Evolutionary conservation across 2,329 filamentous ascomycete genomes (phyloP), one percentile per base, ranked within the genome.

Genomic region (Blastomyces gilchristii): DNA sequence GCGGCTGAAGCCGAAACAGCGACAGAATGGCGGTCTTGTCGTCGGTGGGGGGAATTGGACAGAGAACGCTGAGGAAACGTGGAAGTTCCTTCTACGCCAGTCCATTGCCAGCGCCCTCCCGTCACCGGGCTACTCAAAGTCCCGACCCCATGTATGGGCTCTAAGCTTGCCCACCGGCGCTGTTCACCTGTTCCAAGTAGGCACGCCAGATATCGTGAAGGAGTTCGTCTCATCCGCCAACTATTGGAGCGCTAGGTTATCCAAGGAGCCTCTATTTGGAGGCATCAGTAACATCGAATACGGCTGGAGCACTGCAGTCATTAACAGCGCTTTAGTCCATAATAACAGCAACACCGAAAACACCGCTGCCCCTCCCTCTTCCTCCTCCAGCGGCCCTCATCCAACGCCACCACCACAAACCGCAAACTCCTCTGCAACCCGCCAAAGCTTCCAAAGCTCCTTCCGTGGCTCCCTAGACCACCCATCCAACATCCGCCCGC

Each of bases 21-120:
- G 77, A 31, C 76, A 80, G 61, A 80, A 80, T 63, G 82, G 83
- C 11, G 86, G 85, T 14, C 84, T 87, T 37, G 83, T 89, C 7
- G 94, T 97, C 1, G 94, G 94, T 67, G 94, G 94, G 65, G 94
- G 94, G 31, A 97, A 99, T 74, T 99, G 94, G 94, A 93, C 93
- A 74, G 92, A 97, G 68, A 97, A 96, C 72, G 94, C 94, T 5
- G 91, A 96, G 67, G 90, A 87, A 67, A 81, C 97, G 11, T 92
- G 90, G 69, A 88, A 87, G 25, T 97, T 97, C 74, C 86, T 89
- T 53, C 84, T 99, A 8, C 85, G 92, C 25, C 92, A 97, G 74
- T 95, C 92, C 0, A 89, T 97, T 67, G 94, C 94, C 12, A 96
- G 91, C 63, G 86, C 89, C 0, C 83, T 99, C 16, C 94, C 94